phyloP scores from a whole-genome alignment of 106 monocot species.

The Platanthera guangdongensis region DNA sequence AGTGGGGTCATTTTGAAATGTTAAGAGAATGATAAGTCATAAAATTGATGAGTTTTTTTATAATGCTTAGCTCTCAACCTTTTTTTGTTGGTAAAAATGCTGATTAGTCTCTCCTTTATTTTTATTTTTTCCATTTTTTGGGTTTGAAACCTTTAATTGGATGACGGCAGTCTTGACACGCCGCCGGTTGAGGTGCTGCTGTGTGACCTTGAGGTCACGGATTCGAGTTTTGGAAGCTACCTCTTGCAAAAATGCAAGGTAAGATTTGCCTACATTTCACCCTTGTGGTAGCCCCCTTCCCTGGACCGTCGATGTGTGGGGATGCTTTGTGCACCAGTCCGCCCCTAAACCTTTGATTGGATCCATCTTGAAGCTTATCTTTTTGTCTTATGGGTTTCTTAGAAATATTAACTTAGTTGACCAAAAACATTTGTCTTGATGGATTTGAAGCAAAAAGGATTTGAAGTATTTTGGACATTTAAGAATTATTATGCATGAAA shows the following conservation, averaged over 20 bases:
- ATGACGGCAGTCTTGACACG: too few species aligned
- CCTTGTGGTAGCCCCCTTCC: too few species aligned
- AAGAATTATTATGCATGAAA: background rate
- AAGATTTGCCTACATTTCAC: too few species aligned
- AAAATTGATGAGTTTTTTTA: background rate
- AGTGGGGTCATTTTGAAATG: background rate
- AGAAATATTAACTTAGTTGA: background rate
- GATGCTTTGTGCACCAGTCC: too few species aligned
- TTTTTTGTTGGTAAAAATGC: background rate
- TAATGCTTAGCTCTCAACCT: background rate
- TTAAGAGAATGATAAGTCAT: background rate
- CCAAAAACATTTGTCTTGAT: background rate
- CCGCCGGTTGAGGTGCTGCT: too few species aligned
- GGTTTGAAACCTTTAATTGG: background rate
- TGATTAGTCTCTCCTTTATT: background rate
- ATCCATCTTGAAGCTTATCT: background rate
- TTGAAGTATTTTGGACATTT: background rate
- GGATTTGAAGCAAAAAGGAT: background rate
- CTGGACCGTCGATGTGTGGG: too few species aligned
- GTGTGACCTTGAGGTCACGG: too few species aligned
- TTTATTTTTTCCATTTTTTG: background rate
- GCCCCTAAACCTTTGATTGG: too few species aligned
- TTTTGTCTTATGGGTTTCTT: background rate
- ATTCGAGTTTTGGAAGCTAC: too few species aligned
- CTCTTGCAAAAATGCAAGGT: too few species aligned